A percentile compares a stretch with the other conserved stretches of the same genome.
These are phyloP conservation scores for Neurospora sp. DNA, from an alignment of 495 filamentous ascomycete genomes.

Conservation along the genomic window DNA sequence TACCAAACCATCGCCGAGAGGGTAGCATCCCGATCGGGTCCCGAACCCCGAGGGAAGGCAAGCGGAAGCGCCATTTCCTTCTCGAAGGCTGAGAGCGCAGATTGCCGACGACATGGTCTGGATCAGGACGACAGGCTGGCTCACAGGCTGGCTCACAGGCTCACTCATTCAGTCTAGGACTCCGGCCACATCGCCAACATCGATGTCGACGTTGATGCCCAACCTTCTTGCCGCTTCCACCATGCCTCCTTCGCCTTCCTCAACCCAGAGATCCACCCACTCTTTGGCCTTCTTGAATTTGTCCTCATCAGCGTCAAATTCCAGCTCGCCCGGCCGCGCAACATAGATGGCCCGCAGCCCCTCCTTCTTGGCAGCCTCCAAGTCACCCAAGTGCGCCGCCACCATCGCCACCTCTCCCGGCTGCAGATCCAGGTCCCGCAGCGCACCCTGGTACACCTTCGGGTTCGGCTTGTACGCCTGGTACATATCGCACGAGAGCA, in stretches of 20 bases:
- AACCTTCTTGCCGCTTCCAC: conserved; percentile 41
- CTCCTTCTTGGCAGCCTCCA: conserved; percentile 51
- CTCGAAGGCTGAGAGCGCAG: not conserved
- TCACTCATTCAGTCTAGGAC: not conserved
- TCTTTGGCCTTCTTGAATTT: conserved; percentile 41
- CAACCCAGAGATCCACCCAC: conserved; percentile 58
- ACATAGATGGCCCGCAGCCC: conserved; percentile 68
- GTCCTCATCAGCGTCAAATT: conserved; percentile 41
- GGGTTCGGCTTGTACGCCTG: conserved; percentile 69
- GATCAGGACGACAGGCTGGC: not conserved
- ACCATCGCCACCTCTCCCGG: conserved; percentile 62
- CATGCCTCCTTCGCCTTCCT: conserved; percentile 39
- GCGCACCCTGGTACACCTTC: conserved; percentile 58
- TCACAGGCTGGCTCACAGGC: not conserved
- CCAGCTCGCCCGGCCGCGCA: conserved; percentile 57
- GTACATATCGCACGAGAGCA: conserved; percentile 61
- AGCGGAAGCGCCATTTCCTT: not conserved
- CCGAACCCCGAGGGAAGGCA: not conserved
- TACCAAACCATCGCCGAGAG: not conserved
- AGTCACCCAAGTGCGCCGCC: conserved; percentile 62
- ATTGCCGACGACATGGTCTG: not conserved
- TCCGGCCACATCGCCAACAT: not conserved
- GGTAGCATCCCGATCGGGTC: not conserved
- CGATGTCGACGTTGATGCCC: conserved; percentile 10
- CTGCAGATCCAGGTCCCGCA: conserved; percentile 42